These are phyloP conservation scores for Candida ovalis DNA, from an alignment of 805 yeast species.

Conservation along the genomic window DNA sequence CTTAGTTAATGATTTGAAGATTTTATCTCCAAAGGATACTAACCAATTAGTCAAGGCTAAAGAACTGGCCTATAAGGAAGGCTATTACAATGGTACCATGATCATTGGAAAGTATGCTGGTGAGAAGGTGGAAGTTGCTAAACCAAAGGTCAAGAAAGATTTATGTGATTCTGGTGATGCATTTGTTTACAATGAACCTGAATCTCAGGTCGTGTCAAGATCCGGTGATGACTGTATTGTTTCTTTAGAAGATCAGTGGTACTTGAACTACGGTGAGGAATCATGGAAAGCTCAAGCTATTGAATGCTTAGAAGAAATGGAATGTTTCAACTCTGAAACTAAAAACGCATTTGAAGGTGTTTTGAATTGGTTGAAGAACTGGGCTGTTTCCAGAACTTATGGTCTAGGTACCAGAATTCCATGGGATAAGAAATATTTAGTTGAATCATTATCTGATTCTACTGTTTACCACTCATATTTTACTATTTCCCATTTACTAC, in stretches of 20 bases:
- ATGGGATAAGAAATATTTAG: conserved; percentile 92
- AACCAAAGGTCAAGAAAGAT: conserved; percentile 80
- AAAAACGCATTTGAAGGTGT: conserved; percentile 91
- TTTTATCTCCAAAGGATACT: conserved; percentile 90
- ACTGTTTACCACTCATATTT: conserved; percentile 94
- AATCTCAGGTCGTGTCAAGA: conserved; percentile 82
- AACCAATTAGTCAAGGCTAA: conserved; percentile 87
- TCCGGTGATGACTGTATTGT: conserved; percentile 97
- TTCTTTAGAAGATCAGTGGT: conserved; percentile 98
- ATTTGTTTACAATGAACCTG: conserved; percentile 93
- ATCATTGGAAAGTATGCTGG: conserved; percentile 79
- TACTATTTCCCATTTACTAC: conserved; percentile 84
- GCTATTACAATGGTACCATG: conserved; percentile 87
- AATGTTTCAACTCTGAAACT: conserved; percentile 78
- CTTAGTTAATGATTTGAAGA: conserved; percentile 81
- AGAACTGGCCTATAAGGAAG: conserved; percentile 94
- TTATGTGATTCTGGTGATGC: conserved; percentile 75
- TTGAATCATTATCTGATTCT: conserved; percentile 94
- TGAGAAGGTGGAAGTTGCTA: conserved; percentile 86
- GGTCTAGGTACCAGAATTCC: conserved; percentile 95
- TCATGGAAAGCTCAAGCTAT: conserved; percentile 78
- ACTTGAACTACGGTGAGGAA: conserved; percentile 93
- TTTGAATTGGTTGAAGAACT: conserved; percentile 92
- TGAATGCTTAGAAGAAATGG: conserved; percentile 73
- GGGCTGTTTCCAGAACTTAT: conserved; percentile 97